A percentile compares a stretch with the other conserved stretches of the same genome.
Conservation (phyloP, 2,329 filamentous ascomycete species). For the Calonectria crousiana region DNA sequence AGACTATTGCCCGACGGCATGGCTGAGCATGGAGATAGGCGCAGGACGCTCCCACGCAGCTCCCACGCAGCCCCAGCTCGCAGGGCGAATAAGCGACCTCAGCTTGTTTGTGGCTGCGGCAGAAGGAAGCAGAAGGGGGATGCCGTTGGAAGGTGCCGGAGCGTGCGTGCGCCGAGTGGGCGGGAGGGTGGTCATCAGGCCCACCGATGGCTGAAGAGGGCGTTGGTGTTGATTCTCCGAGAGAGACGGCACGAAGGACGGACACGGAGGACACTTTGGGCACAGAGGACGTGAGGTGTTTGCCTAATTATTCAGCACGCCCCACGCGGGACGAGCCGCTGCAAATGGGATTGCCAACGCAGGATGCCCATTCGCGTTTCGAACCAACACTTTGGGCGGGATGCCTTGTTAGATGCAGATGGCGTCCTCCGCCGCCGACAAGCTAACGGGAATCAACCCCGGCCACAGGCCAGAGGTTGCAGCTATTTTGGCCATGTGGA, state of each 20-base stretch:
- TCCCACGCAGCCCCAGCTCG: neutral
- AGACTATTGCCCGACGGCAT: slow-evolving; percentile 2
- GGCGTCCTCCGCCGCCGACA: neutral
- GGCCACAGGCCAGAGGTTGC: neutral
- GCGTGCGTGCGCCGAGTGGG: neutral
- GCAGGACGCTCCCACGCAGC: neutral
- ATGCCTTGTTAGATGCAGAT: slow-evolving; percentile 3
- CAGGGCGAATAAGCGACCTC: neutral
- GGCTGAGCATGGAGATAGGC: neutral
- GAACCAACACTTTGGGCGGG: slow-evolving; percentile 8
- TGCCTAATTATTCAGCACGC: slow-evolving; percentile 12
- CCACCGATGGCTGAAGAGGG: slow-evolving; percentile 4
- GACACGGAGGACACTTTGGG: neutral
- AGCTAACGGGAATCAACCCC: neutral
- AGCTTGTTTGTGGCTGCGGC: neutral
- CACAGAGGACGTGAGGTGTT: slow-evolving; percentile 3
- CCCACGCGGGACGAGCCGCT: slow-evolving; percentile 22
- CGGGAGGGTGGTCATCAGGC: slow-evolving; percentile 3
- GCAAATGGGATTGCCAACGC: slow-evolving; percentile 6
- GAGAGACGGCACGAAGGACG: neutral
- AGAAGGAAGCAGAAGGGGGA: neutral
- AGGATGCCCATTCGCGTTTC: neutral
- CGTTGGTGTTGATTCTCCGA: neutral
- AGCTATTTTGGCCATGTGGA: neutral
- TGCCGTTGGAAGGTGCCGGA: neutral